Evolutionary conservation across 2,329 filamentous ascomycete species (phyloP), one percentile per base, ranked within the genome.

Genomic region (Epichloe scottii): DNA sequence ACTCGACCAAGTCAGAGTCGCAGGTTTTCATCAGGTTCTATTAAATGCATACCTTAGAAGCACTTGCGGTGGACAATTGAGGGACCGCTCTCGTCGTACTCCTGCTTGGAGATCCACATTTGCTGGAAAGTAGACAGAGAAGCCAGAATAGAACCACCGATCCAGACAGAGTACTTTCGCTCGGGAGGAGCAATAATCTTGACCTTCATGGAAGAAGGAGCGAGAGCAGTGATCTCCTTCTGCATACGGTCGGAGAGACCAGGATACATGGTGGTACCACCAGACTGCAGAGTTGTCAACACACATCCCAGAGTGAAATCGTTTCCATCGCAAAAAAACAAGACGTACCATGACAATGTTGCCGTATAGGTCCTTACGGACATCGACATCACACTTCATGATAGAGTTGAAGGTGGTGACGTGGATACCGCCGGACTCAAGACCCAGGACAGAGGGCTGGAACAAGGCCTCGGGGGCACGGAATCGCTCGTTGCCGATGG

Each of bases 31-130:
- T 30, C 26, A 30, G 26, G 3, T 30, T 10, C 26, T 30, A 30
- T 11, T 30, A 0, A 30, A 30, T 30, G 3, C 48, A 39, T 46
- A 84, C 82, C 85, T 95, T 95, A 96, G 87, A 96, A 96, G 88
- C 91, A 96, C 89, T 96, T 97, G 85, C 90, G 88, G 87, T 97
- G 91, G 68, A 97, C 91, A 71, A 97, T 97, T 69, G 90, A 96
- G 67, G 91, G 93, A 78, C 91, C 91, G 75, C 86, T 93, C 89
- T 97, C 93, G 81, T 98, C 93, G 85, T 97, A 97, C 82, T 97
- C 91, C 81, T 98, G 93, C 89, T 98, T 98, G 68, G 93, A 98
- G 85, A 98, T 97, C 93, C 93, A 98, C 93, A 98, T 98, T 81
- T 98, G 93, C 83, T 98, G 93, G 91, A 98, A 98, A 76, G 93